phyloP scores from a whole-genome alignment of 306 rosid genomes.

The Heteromeles arbutifolia region DNA sequence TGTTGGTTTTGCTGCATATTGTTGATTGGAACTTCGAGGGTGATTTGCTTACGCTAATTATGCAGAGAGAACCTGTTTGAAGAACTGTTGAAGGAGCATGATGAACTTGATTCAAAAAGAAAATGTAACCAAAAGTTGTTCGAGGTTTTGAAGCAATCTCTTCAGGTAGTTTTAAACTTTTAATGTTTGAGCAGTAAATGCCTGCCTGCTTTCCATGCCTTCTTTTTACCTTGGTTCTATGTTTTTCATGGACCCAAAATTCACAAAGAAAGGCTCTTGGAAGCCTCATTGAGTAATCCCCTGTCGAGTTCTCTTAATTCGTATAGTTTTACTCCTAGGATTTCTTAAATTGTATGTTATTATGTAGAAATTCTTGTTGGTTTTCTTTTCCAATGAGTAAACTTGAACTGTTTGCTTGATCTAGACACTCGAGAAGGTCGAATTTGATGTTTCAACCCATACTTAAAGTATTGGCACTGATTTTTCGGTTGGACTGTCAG shows the following conservation, averaged over 20 bases:
- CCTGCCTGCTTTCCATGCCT: no score
- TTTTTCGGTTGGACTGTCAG: background rate
- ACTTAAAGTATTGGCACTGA: background rate
- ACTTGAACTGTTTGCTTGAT: background rate
- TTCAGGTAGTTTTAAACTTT: conserved; percentile 17
- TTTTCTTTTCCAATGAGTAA: background rate
- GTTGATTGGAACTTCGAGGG: background rate
- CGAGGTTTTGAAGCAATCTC: conserved; percentile 20
- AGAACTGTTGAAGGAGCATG: conserved; percentile 35
- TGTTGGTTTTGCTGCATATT: background rate
- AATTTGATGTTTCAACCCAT: conserved; percentile 9
- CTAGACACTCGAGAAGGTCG: conserved; percentile 21
- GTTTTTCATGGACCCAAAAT: no score
- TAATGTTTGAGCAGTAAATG: background rate
- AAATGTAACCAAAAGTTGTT: conserved; percentile 13
- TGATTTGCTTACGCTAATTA: background rate
- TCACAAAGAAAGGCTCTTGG: no score
- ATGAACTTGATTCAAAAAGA: conserved; percentile 22
- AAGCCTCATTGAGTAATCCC: background rate
- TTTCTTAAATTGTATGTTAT: background rate
- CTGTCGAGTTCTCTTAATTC: background rate
- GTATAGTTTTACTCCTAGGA: background rate
- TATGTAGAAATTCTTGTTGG: background rate
- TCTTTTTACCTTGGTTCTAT: no score
- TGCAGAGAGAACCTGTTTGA: conserved; percentile 37